phyloP scores from a whole-genome alignment of 2,329 filamentous ascomycete species.

The Colletotrichum filicis region DNA sequence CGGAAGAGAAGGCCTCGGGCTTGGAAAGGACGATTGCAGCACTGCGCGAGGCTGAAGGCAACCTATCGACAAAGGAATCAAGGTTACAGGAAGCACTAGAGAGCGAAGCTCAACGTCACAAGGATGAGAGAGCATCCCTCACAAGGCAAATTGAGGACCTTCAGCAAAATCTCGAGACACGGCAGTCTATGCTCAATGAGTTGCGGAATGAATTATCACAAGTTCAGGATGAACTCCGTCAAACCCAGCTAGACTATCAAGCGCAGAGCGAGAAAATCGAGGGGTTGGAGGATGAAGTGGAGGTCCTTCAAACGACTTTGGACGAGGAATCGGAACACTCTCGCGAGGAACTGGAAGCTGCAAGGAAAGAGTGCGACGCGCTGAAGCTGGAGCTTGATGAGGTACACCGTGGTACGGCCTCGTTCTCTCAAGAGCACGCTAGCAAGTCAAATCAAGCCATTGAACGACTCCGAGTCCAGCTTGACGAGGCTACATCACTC shows the following conservation, averaged over 20 bases:
- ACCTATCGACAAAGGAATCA: conserved; percentile 73
- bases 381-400: conserved; percentile 56
- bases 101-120: conserved; percentile 78
- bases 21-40: conserved; percentile 78
- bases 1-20: conserved; percentile 74
- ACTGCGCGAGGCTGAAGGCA: conserved; percentile 75
- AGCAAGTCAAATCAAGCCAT: conserved; percentile 50
- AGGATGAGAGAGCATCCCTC: conserved; percentile 76
- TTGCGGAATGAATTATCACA: conserved; percentile 73
- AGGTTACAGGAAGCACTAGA: conserved; percentile 75
- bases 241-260: conserved; percentile 72
- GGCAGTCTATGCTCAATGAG: conserved; percentile 73
- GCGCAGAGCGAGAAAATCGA: conserved; percentile 73
- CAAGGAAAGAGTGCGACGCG: conserved; percentile 56
- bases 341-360: conserved; percentile 56
- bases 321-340: conserved; percentile 74
- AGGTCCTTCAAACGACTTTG: conserved; percentile 73
- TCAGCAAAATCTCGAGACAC: conserved; percentile 75
- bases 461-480: conserved; percentile 29
- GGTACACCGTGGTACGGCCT: conserved; percentile 37
- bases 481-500: conserved; percentile 32
- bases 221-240: conserved; percentile 76
- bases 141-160: conserved; percentile 80
- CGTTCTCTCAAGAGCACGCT: conserved; percentile 28
- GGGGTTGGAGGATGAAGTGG: conserved; percentile 79